Percentiles rank a stretch among this genome's conserved stretches.
phyloP scores from a whole-genome alignment of 1,139 yeast genomes.

The Torulaspora globosa region DNA sequence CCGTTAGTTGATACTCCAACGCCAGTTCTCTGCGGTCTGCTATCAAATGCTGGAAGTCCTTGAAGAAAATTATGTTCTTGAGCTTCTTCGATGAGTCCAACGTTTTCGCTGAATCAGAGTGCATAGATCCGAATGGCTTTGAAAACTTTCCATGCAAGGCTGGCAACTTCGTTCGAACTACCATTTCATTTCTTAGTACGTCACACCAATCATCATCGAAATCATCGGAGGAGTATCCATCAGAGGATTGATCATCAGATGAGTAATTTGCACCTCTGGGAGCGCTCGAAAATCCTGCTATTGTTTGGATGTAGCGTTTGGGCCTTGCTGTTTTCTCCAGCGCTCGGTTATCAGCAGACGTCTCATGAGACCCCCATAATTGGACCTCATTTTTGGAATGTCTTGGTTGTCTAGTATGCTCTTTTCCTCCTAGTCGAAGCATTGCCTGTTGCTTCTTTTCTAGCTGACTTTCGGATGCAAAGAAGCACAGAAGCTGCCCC shows the following conservation, averaged over 20 bases:
- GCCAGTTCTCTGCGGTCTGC: slow-evolving; percentile 81
- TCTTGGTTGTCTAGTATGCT: slow-evolving; percentile 29
- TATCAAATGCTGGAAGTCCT: slow-evolving; percentile 64
- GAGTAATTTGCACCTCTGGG: slow-evolving; percentile 16
- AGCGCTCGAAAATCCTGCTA: slow-evolving; percentile 15
- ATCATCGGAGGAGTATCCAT: slow-evolving; percentile 37
- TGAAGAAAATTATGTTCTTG: slow-evolving; percentile 55
- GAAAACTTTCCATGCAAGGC: slow-evolving; percentile 27
- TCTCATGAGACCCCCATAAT: slow-evolving; percentile 5
- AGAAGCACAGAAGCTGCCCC: slow-evolving; percentile 79
- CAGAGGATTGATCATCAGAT: slow-evolving; percentile 35
- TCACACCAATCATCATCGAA: slow-evolving; percentile 43
- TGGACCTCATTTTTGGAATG: slow-evolving; percentile 3
- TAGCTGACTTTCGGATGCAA: slow-evolving; percentile 51
- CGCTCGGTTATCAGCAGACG: slow-evolving; percentile 1
- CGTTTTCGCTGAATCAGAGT: slow-evolving; percentile 31
- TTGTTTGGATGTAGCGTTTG: slow-evolving; percentile 32
- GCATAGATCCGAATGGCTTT: slow-evolving; percentile 26
- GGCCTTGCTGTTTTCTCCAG: slow-evolving; percentile 20
- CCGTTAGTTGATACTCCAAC: slow-evolving; percentile 64
- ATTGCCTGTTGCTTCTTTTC: slow-evolving; percentile 38
- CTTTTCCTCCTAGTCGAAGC: slow-evolving; percentile 44
- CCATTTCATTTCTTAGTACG: slow-evolving; percentile 39
- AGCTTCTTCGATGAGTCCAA: slow-evolving; percentile 27
- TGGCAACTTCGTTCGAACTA: slow-evolving; percentile 38